Evolutionary conservation across 495 filamentous ascomycete genomes (phyloP), one percentile per base, ranked within the genome.

Genomic region (Rhypophila decipiens): DNA sequence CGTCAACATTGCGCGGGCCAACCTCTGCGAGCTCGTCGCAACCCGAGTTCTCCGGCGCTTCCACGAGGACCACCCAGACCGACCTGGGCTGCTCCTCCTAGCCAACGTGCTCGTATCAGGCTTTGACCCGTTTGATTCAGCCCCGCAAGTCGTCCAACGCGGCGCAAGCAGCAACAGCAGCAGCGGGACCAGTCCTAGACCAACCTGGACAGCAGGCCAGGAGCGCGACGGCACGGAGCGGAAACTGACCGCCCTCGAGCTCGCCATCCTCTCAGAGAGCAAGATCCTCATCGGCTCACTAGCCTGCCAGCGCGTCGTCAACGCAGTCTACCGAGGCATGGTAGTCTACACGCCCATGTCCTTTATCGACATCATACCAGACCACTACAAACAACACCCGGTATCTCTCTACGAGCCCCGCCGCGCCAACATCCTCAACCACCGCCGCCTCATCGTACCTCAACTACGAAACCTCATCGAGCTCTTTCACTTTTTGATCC

Each of bases 391-490:
- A 54, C 67, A 77, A 52, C 77, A 78, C 53, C 75, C 76, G 2
- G 79, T 84, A 18, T 77, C 77, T 9, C 58, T 85, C 1, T 84
- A 83, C 57, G 73, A 80, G 39, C 81, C 81, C 8, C 61, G 76
- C 17, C 73, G 71, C 36, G 77, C 77, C 4, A 67, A 74, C 11
- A 58, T 81, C 7, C 69, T 85, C 24, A 83, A 85, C 54, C 81
- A 85, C 46, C 80, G 78, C 53, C 77, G 81, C n/a, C 67, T 85
- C 3, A 78, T 80, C 47, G 81, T 84, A 0, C 81, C 81, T 0
- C 68, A 73, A 37, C 74, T 75, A 10, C 66, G 81, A 24, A 83
- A 81, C 50, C 39, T 77, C 24, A 66, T 83, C 35, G 81, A 85
- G 55, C 65, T 78, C 4, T 51, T 58, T 44, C 81, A 85, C 51